Conservation (phyloP, 441 rosid species). For the Capsella rubella region DNA sequence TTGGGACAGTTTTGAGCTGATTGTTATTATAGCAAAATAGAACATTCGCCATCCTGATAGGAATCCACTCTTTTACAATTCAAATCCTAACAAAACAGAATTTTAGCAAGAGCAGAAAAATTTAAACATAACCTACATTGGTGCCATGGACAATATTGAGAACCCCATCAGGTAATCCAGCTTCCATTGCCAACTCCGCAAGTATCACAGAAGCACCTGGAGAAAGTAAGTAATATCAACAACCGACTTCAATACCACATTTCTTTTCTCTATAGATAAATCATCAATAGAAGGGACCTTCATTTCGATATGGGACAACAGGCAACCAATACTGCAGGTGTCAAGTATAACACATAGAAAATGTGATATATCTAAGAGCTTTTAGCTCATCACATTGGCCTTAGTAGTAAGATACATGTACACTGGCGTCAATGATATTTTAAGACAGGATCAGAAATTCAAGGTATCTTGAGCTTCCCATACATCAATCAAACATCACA, state of each 20-base stretch:
- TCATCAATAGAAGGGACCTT: slow-evolving; percentile 11
- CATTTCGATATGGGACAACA: neutral
- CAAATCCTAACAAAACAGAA: slow-evolving; percentile 2
- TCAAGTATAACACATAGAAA: slow-evolving; percentile 1
- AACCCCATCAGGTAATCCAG: slow-evolving; percentile 92
- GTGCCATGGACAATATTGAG: slow-evolving; percentile 91
- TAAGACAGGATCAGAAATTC: neutral
- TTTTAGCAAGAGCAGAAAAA: slow-evolving; percentile 11
- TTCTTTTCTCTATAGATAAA: neutral
- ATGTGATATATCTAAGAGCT: neutral
- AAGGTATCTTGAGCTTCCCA: neutral
- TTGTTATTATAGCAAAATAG: neutral
- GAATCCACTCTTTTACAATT: neutral
- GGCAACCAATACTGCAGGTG: neutral
- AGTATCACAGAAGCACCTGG: slow-evolving; percentile 94
- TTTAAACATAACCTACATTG: slow-evolving; percentile 54
- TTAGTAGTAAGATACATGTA: slow-evolving; percentile 4
- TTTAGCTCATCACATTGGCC: neutral
- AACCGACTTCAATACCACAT: neutral
- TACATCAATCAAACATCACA: neutral
- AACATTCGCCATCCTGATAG: slow-evolving; percentile 7
- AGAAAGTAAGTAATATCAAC: slow-evolving; percentile 31
- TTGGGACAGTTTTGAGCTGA: slow-evolving; percentile 1
- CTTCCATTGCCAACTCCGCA: slow-evolving; percentile 92
- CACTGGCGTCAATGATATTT: neutral